Percentiles rank a stretch among this genome's conserved stretches.
phyloP scores from a whole-genome alignment of 371 early-diverging fungal genomes.

The Entomophthora muscae region DNA sequence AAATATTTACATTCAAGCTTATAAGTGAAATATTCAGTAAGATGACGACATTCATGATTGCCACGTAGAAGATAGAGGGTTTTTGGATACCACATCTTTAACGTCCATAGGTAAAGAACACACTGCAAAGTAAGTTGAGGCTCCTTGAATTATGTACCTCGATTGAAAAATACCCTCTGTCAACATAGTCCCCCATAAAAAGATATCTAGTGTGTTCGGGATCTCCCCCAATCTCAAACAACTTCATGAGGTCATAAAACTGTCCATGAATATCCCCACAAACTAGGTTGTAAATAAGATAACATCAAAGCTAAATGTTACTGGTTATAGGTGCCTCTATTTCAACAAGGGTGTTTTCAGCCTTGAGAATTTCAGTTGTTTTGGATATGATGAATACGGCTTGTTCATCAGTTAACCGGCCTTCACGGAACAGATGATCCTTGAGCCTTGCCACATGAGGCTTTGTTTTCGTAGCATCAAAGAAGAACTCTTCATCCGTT shows the following conservation, averaged over 20 bases:
- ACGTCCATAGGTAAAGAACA: conserved; percentile 70
- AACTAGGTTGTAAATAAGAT: conserved; percentile 24
- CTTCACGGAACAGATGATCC: conserved; percentile 78
- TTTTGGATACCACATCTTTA: conserved; percentile 86
- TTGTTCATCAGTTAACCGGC: conserved; percentile 80
- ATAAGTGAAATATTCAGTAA: conserved; percentile 97
- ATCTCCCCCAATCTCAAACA: conserved; percentile 94
- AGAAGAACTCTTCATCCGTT: conserved; percentile 27
- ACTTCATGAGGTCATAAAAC: conserved; percentile 94
- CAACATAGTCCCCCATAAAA: conserved; percentile 97
- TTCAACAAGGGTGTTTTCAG: conserved; percentile 71
- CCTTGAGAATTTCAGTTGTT: conserved; percentile 49
- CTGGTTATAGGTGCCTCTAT: conserved; percentile 83
- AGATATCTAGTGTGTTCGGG: conserved; percentile 76
- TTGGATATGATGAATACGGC: conserved; percentile 62
- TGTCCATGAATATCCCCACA: conserved; percentile 99
- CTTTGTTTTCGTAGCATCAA: conserved; percentile 44
- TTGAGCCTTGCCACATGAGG: conserved; percentile 68
- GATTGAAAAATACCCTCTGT: conserved; percentile 87
- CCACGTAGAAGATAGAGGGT: conserved; percentile 88
- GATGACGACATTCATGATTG: conserved; percentile 95
- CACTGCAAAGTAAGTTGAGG: no score
- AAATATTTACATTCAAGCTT: conserved; percentile 71
- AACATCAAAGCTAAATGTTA: conserved; percentile 12
- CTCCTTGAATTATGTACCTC: no score